A percentile compares a stretch with the other conserved stretches of the same genome.
Evolutionary conservation across 768 basidiomycete species (phyloP).

Genomic region (Mycena metata): DNA sequence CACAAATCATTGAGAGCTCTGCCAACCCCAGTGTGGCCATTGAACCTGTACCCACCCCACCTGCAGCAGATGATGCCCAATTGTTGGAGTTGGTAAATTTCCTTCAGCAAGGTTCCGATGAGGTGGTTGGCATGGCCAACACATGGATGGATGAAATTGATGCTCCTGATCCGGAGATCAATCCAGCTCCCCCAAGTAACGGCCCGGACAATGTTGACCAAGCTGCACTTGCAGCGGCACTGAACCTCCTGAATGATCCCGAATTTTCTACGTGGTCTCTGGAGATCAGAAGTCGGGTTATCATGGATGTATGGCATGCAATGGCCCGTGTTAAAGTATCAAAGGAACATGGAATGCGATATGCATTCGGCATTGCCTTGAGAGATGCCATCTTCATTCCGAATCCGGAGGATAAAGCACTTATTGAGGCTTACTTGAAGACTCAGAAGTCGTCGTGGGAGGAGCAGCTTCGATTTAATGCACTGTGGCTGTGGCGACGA

Average conservation of each 20-base stretch:
- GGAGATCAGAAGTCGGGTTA: conserved; percentile 11
- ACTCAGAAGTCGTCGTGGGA: conserved; percentile 14
- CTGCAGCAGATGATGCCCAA: too few relatives aligned
- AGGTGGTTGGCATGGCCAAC: not conserved
- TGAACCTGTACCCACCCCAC: too few relatives aligned
- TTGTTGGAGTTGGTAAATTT: not conserved
- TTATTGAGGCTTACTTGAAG: conserved; percentile 10
- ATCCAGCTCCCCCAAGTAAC: not conserved
- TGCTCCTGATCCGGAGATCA: not conserved
- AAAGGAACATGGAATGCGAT: conserved; percentile 4
- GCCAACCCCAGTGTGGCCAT: too few relatives aligned
- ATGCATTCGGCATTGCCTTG: not conserved
- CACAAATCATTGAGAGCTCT: too few relatives aligned
- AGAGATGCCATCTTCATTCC: conserved; percentile 19
- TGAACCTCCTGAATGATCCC: not conserved
- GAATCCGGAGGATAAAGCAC: not conserved
- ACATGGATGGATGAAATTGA: conserved; percentile 11
- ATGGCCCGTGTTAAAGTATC: conserved; percentile 1
- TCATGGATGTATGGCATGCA: conserved; percentile 21
- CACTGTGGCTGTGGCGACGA: not conserved
- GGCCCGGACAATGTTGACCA: not conserved
- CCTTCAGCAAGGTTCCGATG: not conserved
- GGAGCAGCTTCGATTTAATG: conserved; percentile 5
- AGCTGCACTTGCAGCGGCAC: not conserved
- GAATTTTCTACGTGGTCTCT: conserved; percentile 12